Percentiles rank a stretch among this genome's conserved stretches.
Conservation (phyloP, 2,329 filamentous ascomycete genomes). For the Arthrinium puccinioides region DNA sequence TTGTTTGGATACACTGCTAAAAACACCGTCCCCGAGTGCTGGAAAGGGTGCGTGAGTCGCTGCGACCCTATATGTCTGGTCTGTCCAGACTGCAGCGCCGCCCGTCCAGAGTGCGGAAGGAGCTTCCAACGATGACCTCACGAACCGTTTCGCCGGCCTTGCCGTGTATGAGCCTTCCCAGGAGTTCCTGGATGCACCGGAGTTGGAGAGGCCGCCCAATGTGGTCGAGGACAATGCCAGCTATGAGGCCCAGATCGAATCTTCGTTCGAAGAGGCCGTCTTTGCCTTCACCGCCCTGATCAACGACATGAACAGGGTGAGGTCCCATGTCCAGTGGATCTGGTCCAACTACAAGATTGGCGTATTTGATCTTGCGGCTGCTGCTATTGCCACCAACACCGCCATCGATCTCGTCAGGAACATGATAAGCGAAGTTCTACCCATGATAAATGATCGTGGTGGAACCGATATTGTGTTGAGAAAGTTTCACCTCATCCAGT, state of each 20-base stretch:
- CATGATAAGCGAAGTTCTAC: slow-evolving; percentile 22
- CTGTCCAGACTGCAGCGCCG: no score
- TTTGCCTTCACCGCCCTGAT: slow-evolving; percentile 19
- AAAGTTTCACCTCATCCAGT: slow-evolving; percentile 9
- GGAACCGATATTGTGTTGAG: slow-evolving; percentile 13
- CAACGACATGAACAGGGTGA: slow-evolving; percentile 22
- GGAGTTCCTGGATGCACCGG: slow-evolving; percentile 24
- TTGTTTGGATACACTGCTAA: no score
- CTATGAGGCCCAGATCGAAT: slow-evolving; percentile 24
- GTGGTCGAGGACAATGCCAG: slow-evolving; percentile 9
- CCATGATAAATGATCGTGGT: slow-evolving; percentile 14
- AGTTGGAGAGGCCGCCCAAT: slow-evolving; percentile 13
- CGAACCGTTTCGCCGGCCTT: slow-evolving; percentile 29
- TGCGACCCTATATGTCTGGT: slow-evolving; percentile 17
- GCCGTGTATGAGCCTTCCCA: slow-evolving; percentile 29
- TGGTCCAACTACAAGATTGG: slow-evolving; percentile 21
- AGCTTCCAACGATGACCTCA: slow-evolving; percentile 4
- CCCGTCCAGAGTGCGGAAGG: slow-evolving; percentile 3
- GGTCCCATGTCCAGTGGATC: slow-evolving; percentile 18
- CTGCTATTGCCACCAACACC: slow-evolving; percentile 29
- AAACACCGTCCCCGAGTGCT: no score
- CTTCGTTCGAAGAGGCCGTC: slow-evolving; percentile 15
- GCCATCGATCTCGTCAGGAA: slow-evolving; percentile 24
- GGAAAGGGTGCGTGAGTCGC: slow-evolving; percentile 22
- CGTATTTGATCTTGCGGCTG: slow-evolving; percentile 21